Evolutionary conservation across 2,329 filamentous ascomycete genomes (phyloP).

Genomic region (Thelonectria discophora): DNA sequence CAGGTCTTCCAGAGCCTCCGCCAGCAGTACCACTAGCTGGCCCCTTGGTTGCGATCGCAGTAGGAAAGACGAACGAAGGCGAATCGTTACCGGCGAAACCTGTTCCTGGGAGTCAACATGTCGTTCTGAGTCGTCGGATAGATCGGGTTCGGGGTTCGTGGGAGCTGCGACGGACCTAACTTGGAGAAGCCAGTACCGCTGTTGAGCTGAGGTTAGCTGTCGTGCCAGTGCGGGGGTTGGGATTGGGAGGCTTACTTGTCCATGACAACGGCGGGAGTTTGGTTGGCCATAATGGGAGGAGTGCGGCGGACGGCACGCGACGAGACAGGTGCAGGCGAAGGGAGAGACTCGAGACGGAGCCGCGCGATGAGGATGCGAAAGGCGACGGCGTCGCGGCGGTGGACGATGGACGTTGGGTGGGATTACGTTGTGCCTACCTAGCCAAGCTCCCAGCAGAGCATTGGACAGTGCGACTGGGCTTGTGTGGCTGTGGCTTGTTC

Average conservation of each 20-base stretch:
- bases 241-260: conserved; percentile 85
- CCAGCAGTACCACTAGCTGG: conserved; percentile 74
- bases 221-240: conserved; percentile 40
- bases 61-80: conserved; percentile 98
- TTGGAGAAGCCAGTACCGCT: conserved; percentile 99
- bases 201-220: conserved; percentile 48
- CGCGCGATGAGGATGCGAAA: conserved; percentile 33
- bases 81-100: conserved; percentile 99
- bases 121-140: conserved; percentile 5
- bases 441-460: conserved; percentile 39
- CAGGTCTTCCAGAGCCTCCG: conserved; percentile 86
- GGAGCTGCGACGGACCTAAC: conserved; percentile 73
- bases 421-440: conserved; percentile 41
- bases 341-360: conserved; percentile 24
- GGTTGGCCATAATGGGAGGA: conserved; percentile 78
- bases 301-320: conserved; percentile 38
- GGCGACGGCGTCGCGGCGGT: conserved; percentile 33
- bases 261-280: conserved; percentile 99
- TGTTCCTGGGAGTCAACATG: conserved; percentile 52
- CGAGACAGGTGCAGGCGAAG: conserved; percentile 19
- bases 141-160: conserved; percentile 22
- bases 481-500: conserved; percentile 30
- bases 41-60: conserved; percentile 95
- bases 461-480: conserved; percentile 33
- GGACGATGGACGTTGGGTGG: conserved; percentile 38